These are phyloP conservation scores for Cajanus cajan DNA, from an alignment of 306 rosid genomes.

Conservation along the genomic window DNA sequence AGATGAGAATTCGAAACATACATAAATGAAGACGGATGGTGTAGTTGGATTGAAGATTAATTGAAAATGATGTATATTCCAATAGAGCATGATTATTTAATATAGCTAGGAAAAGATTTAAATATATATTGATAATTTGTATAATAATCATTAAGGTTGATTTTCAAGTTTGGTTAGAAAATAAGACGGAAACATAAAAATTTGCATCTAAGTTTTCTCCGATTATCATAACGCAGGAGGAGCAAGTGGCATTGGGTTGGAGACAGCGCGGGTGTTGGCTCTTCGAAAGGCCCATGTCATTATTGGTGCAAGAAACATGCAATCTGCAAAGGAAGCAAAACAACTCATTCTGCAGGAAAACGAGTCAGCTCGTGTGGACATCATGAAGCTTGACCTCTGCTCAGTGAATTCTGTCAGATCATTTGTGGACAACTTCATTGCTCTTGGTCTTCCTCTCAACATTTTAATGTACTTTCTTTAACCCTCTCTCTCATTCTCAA, in stretches of 20 bases:
- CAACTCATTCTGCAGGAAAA: constrained; percentile 44
- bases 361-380: constrained; percentile 52
- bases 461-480: constrained; percentile 58
- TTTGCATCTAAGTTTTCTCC: no score
- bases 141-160: no score
- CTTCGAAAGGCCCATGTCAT: constrained; percentile 68
- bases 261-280: constrained; percentile 73
- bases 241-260: constrained; percentile 92
- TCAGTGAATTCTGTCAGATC: constrained; percentile 61
- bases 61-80: background rate
- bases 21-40: background rate
- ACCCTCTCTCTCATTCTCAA: background rate
- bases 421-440: constrained; percentile 58
- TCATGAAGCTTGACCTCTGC: constrained; percentile 68
- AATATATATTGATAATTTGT: no score
- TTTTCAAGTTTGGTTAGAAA: no score
- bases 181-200: no score
- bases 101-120: no score
- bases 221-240: constrained; percentile 54
- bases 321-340: constrained; percentile 71
- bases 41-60: background rate
- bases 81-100: no score
- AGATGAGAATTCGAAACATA: background rate
- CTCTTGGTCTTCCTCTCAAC: constrained; percentile 83
- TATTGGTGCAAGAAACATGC: constrained; percentile 74